Percentiles rank a stretch among this genome's conserved stretches.
These are phyloP conservation scores for Yarrowia sp. DNA, from an alignment of 805 yeast species.

Conservation along the genomic window DNA sequence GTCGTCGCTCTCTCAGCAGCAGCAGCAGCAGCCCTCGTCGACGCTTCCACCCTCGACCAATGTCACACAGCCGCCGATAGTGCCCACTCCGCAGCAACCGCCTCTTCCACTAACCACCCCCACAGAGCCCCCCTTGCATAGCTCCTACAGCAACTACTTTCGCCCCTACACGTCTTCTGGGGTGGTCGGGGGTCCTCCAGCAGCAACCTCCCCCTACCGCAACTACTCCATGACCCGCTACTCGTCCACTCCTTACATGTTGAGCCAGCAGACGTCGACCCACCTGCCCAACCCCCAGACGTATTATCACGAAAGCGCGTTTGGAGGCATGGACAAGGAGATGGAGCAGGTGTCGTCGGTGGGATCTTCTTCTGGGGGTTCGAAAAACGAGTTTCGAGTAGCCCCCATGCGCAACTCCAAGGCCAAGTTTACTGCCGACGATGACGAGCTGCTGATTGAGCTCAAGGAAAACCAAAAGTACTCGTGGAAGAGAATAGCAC, in stretches of 20 bases:
- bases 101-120: slow-evolving; percentile 21
- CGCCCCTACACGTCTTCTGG: slow-evolving; percentile 1
- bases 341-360: not conserved
- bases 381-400: not conserved
- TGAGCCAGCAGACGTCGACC: slow-evolving; percentile 8
- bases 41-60: not conserved
- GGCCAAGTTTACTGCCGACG: slow-evolving; percentile 36
- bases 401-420: slow-evolving; percentile 27
- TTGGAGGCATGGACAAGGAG: slow-evolving; percentile 4
- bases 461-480: slow-evolving; percentile 70
- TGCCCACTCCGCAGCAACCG: not conserved
- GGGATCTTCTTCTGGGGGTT: not conserved
- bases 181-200: not conserved
- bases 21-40: no score
- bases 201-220: slow-evolving; percentile 20
- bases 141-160: slow-evolving; percentile 18
- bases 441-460: slow-evolving; percentile 34
- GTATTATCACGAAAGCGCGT: slow-evolving; percentile 4
- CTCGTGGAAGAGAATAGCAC: slow-evolving; percentile 80
- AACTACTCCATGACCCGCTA: slow-evolving; percentile 25
- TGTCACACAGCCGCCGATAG: slow-evolving; percentile 24
- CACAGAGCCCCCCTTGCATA: slow-evolving; percentile 21
- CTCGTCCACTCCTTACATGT: slow-evolving; percentile 12
- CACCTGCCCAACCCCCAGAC: slow-evolving; percentile 21
- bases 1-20: slow-evolving; percentile 25